A percentile compares a stretch with the other conserved stretches of the same genome.
These are phyloP conservation scores for Penicillium brevicompactum DNA, from an alignment of 2,329 filamentous ascomycete species.

Conservation along the genomic window DNA sequence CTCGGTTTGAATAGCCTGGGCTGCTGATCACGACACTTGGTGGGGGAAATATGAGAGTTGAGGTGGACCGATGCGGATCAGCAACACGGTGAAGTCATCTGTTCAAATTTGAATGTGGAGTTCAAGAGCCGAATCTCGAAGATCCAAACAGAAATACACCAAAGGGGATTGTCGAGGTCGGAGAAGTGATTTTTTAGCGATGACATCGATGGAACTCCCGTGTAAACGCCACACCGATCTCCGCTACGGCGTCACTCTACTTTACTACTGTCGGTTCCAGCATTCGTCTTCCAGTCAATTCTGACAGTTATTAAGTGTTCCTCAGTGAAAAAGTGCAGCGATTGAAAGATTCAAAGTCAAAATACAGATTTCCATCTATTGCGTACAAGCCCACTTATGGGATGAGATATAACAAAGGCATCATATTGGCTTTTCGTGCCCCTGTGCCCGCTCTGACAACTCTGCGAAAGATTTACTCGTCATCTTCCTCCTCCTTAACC, in stretches of 20 bases:
- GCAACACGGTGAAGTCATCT: slow-evolving; percentile 10
- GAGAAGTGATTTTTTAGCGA: slow-evolving; percentile 18
- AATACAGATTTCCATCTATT: slow-evolving; percentile 31
- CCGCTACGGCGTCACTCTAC: slow-evolving; percentile 12
- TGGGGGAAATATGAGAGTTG: slow-evolving; percentile 19
- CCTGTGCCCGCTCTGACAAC: slow-evolving; percentile 20
- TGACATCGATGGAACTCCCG: slow-evolving; percentile 28
- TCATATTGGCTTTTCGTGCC: slow-evolving; percentile 20
- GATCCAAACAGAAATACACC: not conserved
- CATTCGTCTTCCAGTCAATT: not conserved
- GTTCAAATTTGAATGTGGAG: slow-evolving; percentile 4
- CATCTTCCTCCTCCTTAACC: slow-evolving; percentile 67
- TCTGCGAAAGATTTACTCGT: slow-evolving; percentile 33
- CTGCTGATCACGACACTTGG: slow-evolving; percentile 18
- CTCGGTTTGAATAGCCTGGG: not conserved
- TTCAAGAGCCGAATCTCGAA: slow-evolving; percentile 2
- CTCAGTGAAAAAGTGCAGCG: no score
- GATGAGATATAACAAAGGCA: slow-evolving; percentile 24
- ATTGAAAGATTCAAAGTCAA: slow-evolving; percentile 6
- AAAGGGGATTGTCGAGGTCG: not conserved
- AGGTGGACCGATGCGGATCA: slow-evolving; percentile 23
- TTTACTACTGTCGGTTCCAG: not conserved
- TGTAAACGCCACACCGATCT: slow-evolving; percentile 24
- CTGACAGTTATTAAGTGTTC: no score
- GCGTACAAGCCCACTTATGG: slow-evolving; percentile 24